phyloP scores from a whole-genome alignment of 2,329 filamentous ascomycete species.

The Scedosporium apiospermum region DNA sequence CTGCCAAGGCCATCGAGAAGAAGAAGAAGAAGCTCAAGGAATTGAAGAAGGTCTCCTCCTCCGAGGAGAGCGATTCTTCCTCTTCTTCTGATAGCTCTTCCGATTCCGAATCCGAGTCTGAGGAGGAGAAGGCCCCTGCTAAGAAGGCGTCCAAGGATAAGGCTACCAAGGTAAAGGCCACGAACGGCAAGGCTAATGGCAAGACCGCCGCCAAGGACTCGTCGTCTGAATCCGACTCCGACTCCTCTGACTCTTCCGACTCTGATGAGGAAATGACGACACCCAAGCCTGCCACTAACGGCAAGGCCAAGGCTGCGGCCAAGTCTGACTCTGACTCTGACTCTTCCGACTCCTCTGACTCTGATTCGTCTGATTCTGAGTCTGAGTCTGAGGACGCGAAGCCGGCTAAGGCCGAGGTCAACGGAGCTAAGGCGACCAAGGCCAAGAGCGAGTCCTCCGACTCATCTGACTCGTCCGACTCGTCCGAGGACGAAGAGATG shows the following conservation, averaged over 20 bases:
- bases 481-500: conserved; percentile 15
- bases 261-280: conserved; percentile 21
- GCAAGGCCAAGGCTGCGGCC: conserved; percentile 11
- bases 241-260: conserved; percentile 29
- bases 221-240: conserved; percentile 22
- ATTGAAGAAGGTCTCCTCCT: conserved; percentile 18
- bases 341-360: conserved; percentile 20
- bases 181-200: conserved; percentile 10
- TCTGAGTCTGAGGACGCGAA: conserved; percentile 20
- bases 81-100: conserved; percentile 26
- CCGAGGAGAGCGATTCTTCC: conserved; percentile 20
- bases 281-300: conserved; percentile 3
- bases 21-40: conserved; percentile 39
- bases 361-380: conserved; percentile 18
- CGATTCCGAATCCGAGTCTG: conserved; percentile 20
- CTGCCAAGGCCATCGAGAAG: conserved; percentile 37
- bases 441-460: conserved; percentile 23
- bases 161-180: conserved; percentile 19
- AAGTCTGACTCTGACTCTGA: conserved; percentile 22
- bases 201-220: conserved; percentile 17
- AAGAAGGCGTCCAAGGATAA: conserved; percentile 27
- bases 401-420: conserved; percentile 7
- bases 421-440: conserved; percentile 9
- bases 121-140: conserved; percentile 19
- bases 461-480: conserved; percentile 18